phyloP scores from a whole-genome alignment of 257 asterid genomes.

The Dorcoceras hygrometricum region DNA sequence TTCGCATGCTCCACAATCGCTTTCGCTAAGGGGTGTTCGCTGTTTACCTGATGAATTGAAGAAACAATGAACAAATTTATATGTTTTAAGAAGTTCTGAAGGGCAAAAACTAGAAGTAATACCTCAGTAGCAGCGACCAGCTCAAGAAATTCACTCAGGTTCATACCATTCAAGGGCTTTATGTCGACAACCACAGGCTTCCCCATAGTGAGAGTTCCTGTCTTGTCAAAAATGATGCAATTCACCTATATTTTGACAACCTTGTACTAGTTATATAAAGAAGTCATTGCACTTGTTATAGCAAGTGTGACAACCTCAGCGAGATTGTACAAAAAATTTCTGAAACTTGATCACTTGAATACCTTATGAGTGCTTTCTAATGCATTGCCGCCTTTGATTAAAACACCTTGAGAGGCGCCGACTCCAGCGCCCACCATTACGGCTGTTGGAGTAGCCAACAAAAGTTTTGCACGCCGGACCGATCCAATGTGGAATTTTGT shows the following conservation, averaged over 20 bases:
- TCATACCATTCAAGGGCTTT: slow-evolving; percentile 2
- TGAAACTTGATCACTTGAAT: too few species aligned
- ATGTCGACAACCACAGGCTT: slow-evolving; percentile 25
- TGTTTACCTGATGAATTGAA: slow-evolving; percentile 34
- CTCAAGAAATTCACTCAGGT: background rate
- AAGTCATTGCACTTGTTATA: background rate
- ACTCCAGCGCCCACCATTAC: slow-evolving; percentile 51
- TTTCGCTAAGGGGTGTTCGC: slow-evolving; percentile 52
- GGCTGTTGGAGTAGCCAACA: slow-evolving; percentile 51
- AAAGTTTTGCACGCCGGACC: too few species aligned
- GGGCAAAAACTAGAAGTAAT: background rate
- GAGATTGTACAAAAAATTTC: too few species aligned
- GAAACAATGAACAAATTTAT: slow-evolving; percentile 21
- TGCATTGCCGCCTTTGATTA: slow-evolving; percentile 40
- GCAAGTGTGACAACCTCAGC: background rate
- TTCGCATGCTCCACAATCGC: slow-evolving; percentile 46
- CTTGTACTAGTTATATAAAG: background rate
- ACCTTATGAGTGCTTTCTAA: slow-evolving; percentile 40
- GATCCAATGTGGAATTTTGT: too few species aligned
- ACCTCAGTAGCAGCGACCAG: slow-evolving; percentile 30
- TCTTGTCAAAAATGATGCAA: slow-evolving; percentile 37
- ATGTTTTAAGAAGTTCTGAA: background rate
- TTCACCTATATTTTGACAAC: slow-evolving; percentile 23
- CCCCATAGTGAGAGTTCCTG: slow-evolving; percentile 37
- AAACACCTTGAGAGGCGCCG: slow-evolving; percentile 41